Evolutionary conservation across 2,329 filamentous ascomycete genomes (phyloP).

Genomic region (Monosporascus sp.): DNA sequence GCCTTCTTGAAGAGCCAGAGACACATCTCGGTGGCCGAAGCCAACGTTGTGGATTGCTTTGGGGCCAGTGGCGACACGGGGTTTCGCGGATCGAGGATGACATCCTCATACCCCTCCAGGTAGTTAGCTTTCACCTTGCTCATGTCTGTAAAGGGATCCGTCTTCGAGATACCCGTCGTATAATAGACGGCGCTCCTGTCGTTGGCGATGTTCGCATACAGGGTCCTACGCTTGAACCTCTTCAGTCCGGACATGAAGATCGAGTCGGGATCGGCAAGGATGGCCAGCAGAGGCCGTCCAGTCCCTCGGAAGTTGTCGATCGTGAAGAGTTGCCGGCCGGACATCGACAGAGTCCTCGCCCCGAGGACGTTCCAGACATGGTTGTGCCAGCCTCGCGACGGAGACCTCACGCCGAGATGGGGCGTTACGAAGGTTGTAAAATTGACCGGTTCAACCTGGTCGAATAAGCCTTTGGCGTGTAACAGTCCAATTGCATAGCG

Average conservation of each 20-base stretch:
- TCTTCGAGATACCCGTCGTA: constrained; percentile 72
- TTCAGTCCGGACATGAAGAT: constrained; percentile 80
- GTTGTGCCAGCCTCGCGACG: constrained; percentile 60
- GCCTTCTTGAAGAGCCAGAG: constrained; percentile 43
- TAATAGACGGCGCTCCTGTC: constrained; percentile 80
- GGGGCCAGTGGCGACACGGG: constrained; percentile 50
- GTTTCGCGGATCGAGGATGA: constrained; percentile 65
- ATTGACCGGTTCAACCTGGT: constrained; percentile 78
- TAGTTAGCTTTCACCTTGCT: constrained; percentile 68
- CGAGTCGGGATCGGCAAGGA: constrained; percentile 77
- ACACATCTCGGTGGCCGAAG: constrained; percentile 27
- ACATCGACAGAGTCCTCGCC: constrained; percentile 73
- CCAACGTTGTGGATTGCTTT: constrained; percentile 23
- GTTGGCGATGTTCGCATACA: constrained; percentile 86
- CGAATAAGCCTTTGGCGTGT: constrained; percentile 73
- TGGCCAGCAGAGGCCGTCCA: constrained; percentile 69
- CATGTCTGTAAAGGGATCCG: constrained; percentile 69
- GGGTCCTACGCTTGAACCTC: constrained; percentile 67
- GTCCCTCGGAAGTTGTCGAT: constrained; percentile 84
- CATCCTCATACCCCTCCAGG: constrained; percentile 65
- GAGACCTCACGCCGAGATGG: constrained; percentile 71
- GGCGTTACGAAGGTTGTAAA: constrained; percentile 91
- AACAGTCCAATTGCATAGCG: constrained; percentile 84
- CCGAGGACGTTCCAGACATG: constrained; percentile 80
- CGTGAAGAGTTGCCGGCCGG: constrained; percentile 80